A percentile compares a stretch with the other conserved stretches of the same genome.
Evolutionary conservation across 2,329 filamentous ascomycete species (phyloP).

Genomic region (Phialophora macrospora): DNA sequence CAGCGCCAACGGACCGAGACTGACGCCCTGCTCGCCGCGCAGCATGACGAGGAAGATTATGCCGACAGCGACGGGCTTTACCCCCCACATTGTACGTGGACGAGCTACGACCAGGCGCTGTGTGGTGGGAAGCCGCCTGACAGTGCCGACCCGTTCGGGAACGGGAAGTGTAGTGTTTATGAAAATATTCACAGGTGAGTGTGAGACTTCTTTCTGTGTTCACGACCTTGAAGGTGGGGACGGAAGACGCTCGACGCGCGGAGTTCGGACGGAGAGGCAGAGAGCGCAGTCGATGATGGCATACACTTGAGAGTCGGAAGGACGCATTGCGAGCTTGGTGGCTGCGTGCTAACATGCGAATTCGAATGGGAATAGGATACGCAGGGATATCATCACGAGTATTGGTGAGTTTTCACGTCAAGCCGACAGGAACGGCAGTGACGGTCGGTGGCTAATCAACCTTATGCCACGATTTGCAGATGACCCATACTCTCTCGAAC

Average conservation of each 20-base stretch:
- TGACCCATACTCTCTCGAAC: constrained; percentile 72
- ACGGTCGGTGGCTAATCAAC: not conserved
- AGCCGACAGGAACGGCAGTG: not conserved
- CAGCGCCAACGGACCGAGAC: constrained; percentile 30
- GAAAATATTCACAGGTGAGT: constrained; percentile 38
- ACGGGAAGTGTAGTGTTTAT: constrained; percentile 36
- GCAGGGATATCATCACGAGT: constrained; percentile 41
- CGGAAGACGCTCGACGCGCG: not conserved
- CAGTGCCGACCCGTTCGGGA: constrained; percentile 34
- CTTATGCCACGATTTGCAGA: constrained; percentile 48
- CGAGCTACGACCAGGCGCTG: constrained; percentile 25
- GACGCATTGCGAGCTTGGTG: not conserved
- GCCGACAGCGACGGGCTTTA: constrained; percentile 40
- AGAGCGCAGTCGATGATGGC: not conserved
- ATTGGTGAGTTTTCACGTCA: constrained; percentile 34
- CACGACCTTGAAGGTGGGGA: not conserved
- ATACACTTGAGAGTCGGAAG: not conserved
- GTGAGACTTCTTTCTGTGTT: not conserved
- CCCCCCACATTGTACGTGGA: constrained; percentile 39
- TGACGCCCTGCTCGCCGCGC: constrained; percentile 35
- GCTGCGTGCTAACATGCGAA: not conserved
- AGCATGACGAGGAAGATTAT: constrained; percentile 33
- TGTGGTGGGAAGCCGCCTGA: constrained; percentile 23
- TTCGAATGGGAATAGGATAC: constrained; percentile 34
- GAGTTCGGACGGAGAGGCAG: not conserved